Base-by-base conservation (phyloP, 83 land plant species). In the Picea abies region DNA sequence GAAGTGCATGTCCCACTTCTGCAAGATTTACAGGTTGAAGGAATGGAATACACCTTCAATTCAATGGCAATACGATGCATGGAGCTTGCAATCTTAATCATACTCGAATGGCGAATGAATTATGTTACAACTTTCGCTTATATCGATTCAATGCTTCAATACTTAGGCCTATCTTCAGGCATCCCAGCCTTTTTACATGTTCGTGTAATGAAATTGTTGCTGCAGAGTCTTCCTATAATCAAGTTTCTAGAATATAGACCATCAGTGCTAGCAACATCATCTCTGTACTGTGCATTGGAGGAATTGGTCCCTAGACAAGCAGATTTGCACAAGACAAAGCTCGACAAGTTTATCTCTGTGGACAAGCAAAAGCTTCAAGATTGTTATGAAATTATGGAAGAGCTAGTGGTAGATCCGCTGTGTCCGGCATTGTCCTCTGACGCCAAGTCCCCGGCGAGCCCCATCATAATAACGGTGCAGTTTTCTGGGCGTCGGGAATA, bases 51-150 rank as follows among this genome's bases (percentile, higher is more conserved):
- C 76, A 79, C 60, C 1, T 90, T 90, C 82, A 32, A 82, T 47
- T 73, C 91, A 29, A 80, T 63, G 26, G 67, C 79, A 58, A 85
- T 92, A 66, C 88, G 76, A 52, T 22, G 76, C 79, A 92, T 85
- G 93, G 94, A 92, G 37, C 15, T 90, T 63, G 72, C 77, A 0
- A 84, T 92, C 10, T 62, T 90, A 39, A 80, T 83, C 70, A 83
- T 84, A 14, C 63, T 92, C 6, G 82, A 80, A 2, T 92, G 94
- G 94, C 83, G 82, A 12, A 69, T 92, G 17, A 16, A 23, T 16
- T 82, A 68, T 15, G 85, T 86, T 14, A 92, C 94, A 2, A 22
- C 92, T 10, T 82, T 87, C 73, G 82, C 86, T 76, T 90, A 82
- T 72, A 78, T 78, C 22, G 92, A 90, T 20, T 29, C 71, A 22